Conservation (phyloP, 2,329 filamentous ascomycete genomes). For the Colletotrichum chlorophyti region DNA sequence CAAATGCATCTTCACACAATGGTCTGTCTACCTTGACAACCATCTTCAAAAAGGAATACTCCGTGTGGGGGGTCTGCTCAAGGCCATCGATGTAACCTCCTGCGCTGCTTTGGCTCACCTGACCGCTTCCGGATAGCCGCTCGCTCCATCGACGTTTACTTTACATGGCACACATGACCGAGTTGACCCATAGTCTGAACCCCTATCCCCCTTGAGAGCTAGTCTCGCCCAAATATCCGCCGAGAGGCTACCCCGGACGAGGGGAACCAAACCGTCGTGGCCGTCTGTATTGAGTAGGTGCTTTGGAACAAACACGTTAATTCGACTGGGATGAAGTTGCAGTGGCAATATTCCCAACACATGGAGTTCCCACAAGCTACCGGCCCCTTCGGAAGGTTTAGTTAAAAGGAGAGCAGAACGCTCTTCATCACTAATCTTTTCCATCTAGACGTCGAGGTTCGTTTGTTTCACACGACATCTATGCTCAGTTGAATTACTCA, state of each 20-base stretch:
- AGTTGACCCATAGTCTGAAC: not conserved
- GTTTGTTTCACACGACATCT: not conserved
- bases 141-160: not conserved
- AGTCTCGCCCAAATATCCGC: conserved; percentile 11
- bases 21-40: too few relatives aligned
- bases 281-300: conserved; percentile 1
- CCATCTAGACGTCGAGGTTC: not conserved
- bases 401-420: not conserved
- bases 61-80: not conserved
- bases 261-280: not conserved
- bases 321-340: not conserved
- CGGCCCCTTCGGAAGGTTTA: not conserved
- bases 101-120: not conserved
- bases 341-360: not conserved
- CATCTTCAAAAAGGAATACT: conserved; percentile 9
- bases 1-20: too few relatives aligned
- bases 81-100: not conserved
- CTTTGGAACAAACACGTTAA: not conserved
- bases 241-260: not conserved
- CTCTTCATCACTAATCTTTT: not conserved
- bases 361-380: conserved; percentile 10
- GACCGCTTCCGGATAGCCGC: conserved; percentile 5
- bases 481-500: not conserved
- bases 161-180: conserved; percentile 11
- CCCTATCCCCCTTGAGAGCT: not conserved